These are phyloP conservation scores for Coemansia biformis DNA, from an alignment of 192 early-diverging fungal genomes.

Conservation along the genomic window DNA sequence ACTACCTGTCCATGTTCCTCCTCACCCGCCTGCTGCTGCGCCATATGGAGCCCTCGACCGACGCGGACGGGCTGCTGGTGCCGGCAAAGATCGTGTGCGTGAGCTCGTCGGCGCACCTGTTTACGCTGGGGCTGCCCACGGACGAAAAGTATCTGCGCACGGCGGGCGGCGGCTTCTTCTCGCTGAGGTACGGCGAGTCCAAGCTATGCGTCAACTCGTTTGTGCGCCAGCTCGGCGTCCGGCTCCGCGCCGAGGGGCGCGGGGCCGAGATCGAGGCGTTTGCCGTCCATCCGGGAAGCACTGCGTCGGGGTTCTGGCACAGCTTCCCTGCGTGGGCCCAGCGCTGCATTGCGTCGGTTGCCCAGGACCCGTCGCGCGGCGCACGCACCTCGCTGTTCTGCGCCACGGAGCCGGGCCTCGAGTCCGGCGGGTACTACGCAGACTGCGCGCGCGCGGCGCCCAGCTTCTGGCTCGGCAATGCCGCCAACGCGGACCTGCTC, in stretches of 20 bases:
- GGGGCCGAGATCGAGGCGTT: conserved; percentile 5
- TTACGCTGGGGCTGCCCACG: conserved; percentile 43
- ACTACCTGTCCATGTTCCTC: conserved; percentile 49
- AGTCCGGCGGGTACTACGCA: conserved; percentile 41
- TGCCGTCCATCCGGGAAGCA: conserved; percentile 47
- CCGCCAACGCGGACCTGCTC: conserved; percentile 20
- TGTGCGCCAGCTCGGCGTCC: conserved; percentile 20
- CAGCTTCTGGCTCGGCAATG: conserved; percentile 30
- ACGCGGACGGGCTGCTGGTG: neutral
- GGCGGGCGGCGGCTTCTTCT: conserved; percentile 38
- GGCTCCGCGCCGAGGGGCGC: conserved; percentile 9
- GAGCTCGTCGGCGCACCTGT: conserved; percentile 38
- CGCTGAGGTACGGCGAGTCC: conserved; percentile 44
- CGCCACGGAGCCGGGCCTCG: conserved; percentile 25
- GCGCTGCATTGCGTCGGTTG: conserved; percentile 30
- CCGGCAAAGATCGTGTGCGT: conserved; percentile 41
- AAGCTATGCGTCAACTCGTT: conserved; percentile 47
- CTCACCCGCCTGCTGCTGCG: conserved; percentile 42
- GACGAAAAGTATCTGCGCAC: conserved; percentile 31
- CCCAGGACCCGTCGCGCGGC: conserved; percentile 31
- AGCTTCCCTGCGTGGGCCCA: conserved; percentile 38
- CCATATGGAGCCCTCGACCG: conserved; percentile 3
- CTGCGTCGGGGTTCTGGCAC: conserved; percentile 37
- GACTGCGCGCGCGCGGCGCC: conserved; percentile 27
- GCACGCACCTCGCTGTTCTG: conserved; percentile 45